phyloP scores from a whole-genome alignment of 805 yeast genomes.

The Candida taoyuanica region DNA sequence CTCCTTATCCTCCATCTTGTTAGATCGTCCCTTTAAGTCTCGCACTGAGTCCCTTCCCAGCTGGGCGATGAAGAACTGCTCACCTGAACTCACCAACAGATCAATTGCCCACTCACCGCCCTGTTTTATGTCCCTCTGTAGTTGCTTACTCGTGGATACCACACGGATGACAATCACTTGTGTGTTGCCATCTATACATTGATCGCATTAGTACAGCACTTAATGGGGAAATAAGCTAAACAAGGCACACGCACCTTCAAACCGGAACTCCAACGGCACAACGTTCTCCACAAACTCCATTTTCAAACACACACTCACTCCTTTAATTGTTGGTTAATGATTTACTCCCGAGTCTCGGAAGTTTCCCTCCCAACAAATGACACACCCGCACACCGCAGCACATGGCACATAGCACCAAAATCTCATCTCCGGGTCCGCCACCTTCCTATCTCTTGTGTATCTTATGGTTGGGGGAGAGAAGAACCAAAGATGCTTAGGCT shows the following conservation, averaged over 20 bases:
- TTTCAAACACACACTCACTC: no score
- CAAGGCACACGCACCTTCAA: not conserved
- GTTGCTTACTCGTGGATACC: constrained; percentile 1
- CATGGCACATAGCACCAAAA: no score
- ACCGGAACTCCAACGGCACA: not conserved
- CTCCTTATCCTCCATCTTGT: constrained; percentile 4
- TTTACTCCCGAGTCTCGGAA: no score
- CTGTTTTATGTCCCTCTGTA: constrained; percentile 1
- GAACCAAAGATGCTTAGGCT: constrained; percentile 3
- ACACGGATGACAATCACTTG: not conserved
- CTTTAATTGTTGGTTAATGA: no score
- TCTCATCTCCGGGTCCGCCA: not conserved
- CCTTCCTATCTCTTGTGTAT: no score
- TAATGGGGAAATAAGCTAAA: no score
- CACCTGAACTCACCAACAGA: constrained; percentile 13
- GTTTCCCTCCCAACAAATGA: no score
- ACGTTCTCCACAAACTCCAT: not conserved
- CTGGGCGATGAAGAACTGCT: not conserved
- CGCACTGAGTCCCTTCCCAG: constrained; percentile 1
- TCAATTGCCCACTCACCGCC: constrained; percentile 9
- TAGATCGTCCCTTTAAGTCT: constrained; percentile 2
- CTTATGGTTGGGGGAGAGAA: no score
- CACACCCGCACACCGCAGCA: no score
- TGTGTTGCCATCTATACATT: not conserved
- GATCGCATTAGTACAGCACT: no score